Evolutionary conservation across 2,329 filamentous ascomycete genomes (phyloP).

Genomic region (Pleoardoris graminearum): DNA sequence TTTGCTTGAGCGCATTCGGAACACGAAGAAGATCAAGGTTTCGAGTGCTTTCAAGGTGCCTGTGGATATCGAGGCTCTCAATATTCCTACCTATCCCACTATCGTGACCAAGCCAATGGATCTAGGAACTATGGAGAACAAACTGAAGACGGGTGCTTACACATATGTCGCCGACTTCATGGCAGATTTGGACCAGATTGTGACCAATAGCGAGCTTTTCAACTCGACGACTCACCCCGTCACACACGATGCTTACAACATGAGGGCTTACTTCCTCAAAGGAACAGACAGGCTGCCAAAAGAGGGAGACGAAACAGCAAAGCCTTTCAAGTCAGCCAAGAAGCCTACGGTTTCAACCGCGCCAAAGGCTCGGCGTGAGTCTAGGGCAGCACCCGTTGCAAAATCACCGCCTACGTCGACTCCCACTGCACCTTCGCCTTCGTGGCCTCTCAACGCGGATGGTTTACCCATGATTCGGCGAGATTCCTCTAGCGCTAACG

Average conservation of each 20-base stretch:
- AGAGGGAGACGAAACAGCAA: constrained; percentile 53
- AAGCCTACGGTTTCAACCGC: constrained; percentile 38
- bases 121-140: constrained; percentile 77
- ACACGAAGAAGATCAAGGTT: constrained; percentile 83
- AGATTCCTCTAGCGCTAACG: constrained; percentile 76
- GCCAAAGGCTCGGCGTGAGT: constrained; percentile 53
- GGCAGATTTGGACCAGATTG: constrained; percentile 74
- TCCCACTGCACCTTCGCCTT: constrained; percentile 46
- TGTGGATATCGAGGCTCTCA: constrained; percentile 75
- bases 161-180: constrained; percentile 71
- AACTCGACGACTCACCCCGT: constrained; percentile 80
- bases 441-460: constrained; percentile 77
- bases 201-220: constrained; percentile 77
- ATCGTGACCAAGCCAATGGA: constrained; percentile 82
- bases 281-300: constrained; percentile 64
- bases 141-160: constrained; percentile 73
- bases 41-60: constrained; percentile 76
- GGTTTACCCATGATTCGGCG: constrained; percentile 82
- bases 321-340: constrained; percentile 43
- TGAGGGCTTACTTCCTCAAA: constrained; percentile 62
- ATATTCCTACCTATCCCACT: constrained; percentile 73
- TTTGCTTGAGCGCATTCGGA: constrained; percentile 67
- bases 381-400: constrained; percentile 47
- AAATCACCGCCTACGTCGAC: constrained; percentile 49
- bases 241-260: constrained; percentile 66